Conservation (phyloP, 495 filamentous ascomycete genomes). For the Podospora pseudopauciseta region DNA sequence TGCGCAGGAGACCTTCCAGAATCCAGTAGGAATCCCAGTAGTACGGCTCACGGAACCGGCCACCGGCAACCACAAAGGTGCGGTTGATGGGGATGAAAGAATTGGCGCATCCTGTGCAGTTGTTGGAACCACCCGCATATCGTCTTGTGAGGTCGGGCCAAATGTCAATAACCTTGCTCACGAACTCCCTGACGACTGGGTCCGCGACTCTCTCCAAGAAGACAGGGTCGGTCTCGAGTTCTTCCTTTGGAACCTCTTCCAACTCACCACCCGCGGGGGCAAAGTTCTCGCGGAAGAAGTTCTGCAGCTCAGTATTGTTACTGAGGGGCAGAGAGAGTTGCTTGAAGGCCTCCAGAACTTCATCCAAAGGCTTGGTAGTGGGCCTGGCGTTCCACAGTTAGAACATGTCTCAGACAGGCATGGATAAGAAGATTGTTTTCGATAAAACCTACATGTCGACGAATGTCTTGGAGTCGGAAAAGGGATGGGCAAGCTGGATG, state of each 20-base stretch:
- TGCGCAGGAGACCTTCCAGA: constrained; percentile 47
- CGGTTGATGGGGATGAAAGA: constrained; percentile 52
- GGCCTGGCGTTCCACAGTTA: constrained; percentile 32
- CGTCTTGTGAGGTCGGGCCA: constrained; percentile 50
- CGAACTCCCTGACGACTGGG: constrained; percentile 44
- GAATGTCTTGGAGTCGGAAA: constrained; percentile 51
- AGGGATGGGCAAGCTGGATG: constrained; percentile 47
- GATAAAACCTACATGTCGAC: constrained; percentile 46
- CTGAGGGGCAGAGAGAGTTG: constrained; percentile 42
- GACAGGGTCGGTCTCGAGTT: constrained; percentile 39
- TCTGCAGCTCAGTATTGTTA: constrained; percentile 47
- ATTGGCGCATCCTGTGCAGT: constrained; percentile 44
- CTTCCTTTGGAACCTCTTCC: constrained; percentile 36
- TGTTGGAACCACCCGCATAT: constrained; percentile 40
- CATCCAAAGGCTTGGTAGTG: constrained; percentile 41
- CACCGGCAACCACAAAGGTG: constrained; percentile 51
- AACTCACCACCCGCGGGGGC: constrained; percentile 47
- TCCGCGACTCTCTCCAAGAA: constrained; percentile 45
- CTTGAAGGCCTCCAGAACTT: constrained; percentile 44
- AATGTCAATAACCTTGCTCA: constrained; percentile 47
- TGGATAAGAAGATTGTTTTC: neutral
- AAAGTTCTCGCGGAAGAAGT: constrained; percentile 45
- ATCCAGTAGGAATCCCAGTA: constrained; percentile 56
- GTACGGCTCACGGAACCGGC: constrained; percentile 50
- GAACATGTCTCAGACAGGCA: constrained; percentile 4